Base-by-base conservation (phyloP, 208 protist species). In the Leptomonas pyrrhocoris region DNA sequence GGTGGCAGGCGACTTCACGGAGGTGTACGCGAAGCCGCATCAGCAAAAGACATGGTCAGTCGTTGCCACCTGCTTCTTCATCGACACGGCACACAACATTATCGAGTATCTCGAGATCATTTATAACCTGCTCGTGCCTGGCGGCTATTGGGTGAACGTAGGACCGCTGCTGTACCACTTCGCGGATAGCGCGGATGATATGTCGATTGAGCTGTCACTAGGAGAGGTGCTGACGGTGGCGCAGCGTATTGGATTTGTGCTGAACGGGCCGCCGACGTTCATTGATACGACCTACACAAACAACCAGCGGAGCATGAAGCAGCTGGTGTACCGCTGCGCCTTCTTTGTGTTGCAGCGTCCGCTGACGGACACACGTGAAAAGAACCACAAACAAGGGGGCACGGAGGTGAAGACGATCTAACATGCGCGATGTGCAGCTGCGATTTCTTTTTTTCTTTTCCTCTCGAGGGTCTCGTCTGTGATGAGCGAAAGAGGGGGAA, bases 21-120 rank as follows among this genome's bases (percentile, higher is more conserved):
- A 99, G 60, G 94, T 98, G 21, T 99, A 99, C 78, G 70, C 82
- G n/a, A 93, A 94, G 71, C 65, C 84, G 50, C 61, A 88, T 28
- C 90, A 97, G 59, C 80, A 81, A 57, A 81, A 85, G 61, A 86
- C 69, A 18, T 99, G 91, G 88, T 95, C 97, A 48, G 94, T 89
- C 0, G 85, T 99, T 27, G 91, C 89, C 25, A 98, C 97, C 18
- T 98, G 94, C 68, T 99, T 98, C 79, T 99, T 99, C 72, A 92
- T 99, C 67, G 98, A 99, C 83, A 99, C 98, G 4, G 97, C 98
- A 5, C 92, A 97, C 74, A 98, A 99, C 75, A 93, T 99, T 59
- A 85, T 98, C 60, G 93, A 98, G 66, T 99, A 99, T 71, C 68
- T 99, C 27, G 85, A 97, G 65, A 95, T 88, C 56, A 98, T 99